Evolutionary conservation across 768 basidiomycete species (phyloP), one percentile per base, ranked within the genome.

Genomic region (Suillus occidentalis): DNA sequence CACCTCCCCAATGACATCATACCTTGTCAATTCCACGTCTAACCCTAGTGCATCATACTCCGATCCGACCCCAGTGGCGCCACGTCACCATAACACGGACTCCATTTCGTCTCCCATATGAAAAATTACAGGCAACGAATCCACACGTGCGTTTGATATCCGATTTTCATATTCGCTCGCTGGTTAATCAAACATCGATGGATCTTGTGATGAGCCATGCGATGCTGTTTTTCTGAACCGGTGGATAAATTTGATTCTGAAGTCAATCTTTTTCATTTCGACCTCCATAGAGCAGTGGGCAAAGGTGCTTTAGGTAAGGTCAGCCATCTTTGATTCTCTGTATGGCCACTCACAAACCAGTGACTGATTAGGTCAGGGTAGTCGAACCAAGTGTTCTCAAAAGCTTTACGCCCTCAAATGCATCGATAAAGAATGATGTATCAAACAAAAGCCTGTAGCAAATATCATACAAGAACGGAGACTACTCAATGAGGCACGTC

Each of bases 271-370:
- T 99, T 91, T 79, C 97, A 99, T 80, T 99, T 99, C 73, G 93
- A 97, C 75, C 90, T 99, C 56, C 89, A 97, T 74, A 87, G 95
- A 57, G 94, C 92, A 25, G 94, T 99, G 16, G 97, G 97, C 50
- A 97, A 95, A 77, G 97, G 97, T 53, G 95, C 97, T 31, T 99
- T 99, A 81, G 97, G 97, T 76, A 99, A 98, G 89, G 96, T 95
- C 75, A 53, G 63, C 66, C 64, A 37, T 40, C 39, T 36, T 55
- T 55, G 53, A 20, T 55, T 55, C 31, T 34, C 34, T 63, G 57
- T 39, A 5, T 60, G 55, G 62, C 45, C 52, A 66, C 36, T 47
- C 67, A 53, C 47, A 63, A 65, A 66, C 64, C 60, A 53, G 53
- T n/a, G 53, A 36, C 53, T 43, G 36, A 39, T 61, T 61, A 97